Percentiles rank a stretch among this genome's conserved stretches.
Conservation (phyloP, 345 rosid species). For the Populus simonii region DNA sequence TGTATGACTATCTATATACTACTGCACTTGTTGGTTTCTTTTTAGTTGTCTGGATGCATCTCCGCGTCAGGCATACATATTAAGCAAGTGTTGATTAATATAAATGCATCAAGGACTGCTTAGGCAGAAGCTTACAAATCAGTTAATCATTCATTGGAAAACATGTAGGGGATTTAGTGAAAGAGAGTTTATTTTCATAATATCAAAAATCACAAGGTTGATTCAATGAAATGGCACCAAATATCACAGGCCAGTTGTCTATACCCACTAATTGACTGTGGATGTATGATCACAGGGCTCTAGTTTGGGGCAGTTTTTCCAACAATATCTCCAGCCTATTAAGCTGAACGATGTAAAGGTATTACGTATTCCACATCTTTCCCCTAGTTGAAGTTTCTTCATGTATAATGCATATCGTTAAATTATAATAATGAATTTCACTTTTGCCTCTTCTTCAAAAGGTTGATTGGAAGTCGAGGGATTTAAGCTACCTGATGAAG, state of each 20-base stretch:
- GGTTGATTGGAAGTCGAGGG: conserved; percentile 90
- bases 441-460: conserved; percentile 27
- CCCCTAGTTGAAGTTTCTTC: conserved; percentile 1
- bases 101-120: not conserved
- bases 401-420: conserved; percentile 12
- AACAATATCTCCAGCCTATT: conserved; percentile 82
- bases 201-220: not conserved
- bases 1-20: conserved; percentile 30
- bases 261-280: not conserved
- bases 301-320: conserved; percentile 91
- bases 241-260: not conserved
- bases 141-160: not conserved
- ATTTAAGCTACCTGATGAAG: conserved; percentile 85
- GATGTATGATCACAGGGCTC: conserved; percentile 61
- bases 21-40: not conserved
- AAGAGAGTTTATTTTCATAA: not conserved
- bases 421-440: not conserved
- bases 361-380: conserved; percentile 6
- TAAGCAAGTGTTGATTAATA: not conserved
- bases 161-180: not conserved
- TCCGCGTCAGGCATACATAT: not conserved
- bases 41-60: not conserved
- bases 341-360: conserved; percentile 88
- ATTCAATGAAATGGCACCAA: not conserved
- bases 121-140: not conserved